Conservation (phyloP, 2,329 filamentous ascomycete species). For the Ophiostoma quercus region DNA sequence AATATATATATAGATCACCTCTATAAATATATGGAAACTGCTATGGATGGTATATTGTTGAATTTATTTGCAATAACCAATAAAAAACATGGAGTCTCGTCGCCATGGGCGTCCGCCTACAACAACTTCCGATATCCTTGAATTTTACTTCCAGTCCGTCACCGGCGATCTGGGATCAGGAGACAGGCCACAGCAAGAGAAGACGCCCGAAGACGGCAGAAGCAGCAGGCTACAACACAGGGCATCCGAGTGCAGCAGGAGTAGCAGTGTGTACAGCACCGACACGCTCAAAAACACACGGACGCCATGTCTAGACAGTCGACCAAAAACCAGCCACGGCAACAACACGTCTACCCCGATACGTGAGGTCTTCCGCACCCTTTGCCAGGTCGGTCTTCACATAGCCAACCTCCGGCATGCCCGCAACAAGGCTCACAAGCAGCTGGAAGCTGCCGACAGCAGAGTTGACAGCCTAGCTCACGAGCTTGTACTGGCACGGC, state of each 20-base stretch:
- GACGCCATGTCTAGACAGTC: not conserved
- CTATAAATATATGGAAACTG: not conserved
- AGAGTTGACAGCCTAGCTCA: not conserved
- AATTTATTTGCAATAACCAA: not conserved
- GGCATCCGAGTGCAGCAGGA: not conserved
- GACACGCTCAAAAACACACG: not conserved
- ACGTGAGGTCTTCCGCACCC: not conserved
- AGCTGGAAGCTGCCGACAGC: not conserved
- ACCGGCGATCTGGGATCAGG: not conserved
- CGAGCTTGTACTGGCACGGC: constrained; percentile 11
- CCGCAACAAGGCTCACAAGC: not conserved
- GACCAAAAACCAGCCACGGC: not conserved
- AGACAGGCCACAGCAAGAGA: not conserved
- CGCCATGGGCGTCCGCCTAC: not conserved
- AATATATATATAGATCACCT: not conserved
- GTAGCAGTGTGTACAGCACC: constrained; percentile 21
- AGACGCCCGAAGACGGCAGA: not conserved
- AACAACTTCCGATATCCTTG: not conserved
- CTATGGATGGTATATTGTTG: too few species aligned
- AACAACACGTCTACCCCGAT: not conserved
- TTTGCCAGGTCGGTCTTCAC: constrained; percentile 19
- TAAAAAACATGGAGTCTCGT: not conserved
- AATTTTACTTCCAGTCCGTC: not conserved
- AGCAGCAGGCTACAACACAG: too few species aligned
- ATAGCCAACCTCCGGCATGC: constrained; percentile 18